Conservation (phyloP, 108 stramenopile genomes). For the Skeletonema costatum region DNA sequence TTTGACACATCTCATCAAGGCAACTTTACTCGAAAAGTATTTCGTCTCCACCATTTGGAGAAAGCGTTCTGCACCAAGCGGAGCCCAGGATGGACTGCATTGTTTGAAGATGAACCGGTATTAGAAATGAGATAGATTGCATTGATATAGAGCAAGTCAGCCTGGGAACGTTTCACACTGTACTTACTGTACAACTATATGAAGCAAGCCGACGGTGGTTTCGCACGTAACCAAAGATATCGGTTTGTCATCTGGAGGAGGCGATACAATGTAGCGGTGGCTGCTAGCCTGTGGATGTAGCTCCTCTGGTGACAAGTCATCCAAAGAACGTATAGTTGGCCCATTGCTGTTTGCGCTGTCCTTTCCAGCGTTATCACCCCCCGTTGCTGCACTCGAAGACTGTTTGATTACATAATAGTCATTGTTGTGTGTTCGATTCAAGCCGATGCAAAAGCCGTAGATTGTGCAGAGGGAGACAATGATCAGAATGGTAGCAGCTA, state of each 20-base stretch:
- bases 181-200: constrained; percentile 5
- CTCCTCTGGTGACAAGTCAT: constrained; percentile 25
- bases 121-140: constrained; percentile 33
- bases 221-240: constrained; percentile 38
- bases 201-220: constrained; percentile 44
- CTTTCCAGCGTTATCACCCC: neutral
- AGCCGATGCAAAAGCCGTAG: neutral
- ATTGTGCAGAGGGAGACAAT: neutral
- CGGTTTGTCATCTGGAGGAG: constrained; percentile 22
- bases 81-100: constrained; percentile 82
- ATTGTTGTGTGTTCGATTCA: neutral
- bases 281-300: constrained; percentile 30
- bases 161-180: neutral
- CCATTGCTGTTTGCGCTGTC: neutral
- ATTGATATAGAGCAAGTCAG: neutral
- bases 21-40: constrained; percentile 72
- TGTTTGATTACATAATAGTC: neutral
- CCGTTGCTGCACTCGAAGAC: neutral
- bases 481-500: neutral
- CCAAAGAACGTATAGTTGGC: constrained; percentile 26
- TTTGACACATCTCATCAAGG: constrained; percentile 81
- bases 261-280: constrained; percentile 32
- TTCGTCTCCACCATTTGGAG: constrained; percentile 70
- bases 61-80: constrained; percentile 78
- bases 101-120: neutral